Base-by-base conservation (phyloP, 2,329 filamentous ascomycete species). In the Ploettnerulaceae sp. region DNA sequence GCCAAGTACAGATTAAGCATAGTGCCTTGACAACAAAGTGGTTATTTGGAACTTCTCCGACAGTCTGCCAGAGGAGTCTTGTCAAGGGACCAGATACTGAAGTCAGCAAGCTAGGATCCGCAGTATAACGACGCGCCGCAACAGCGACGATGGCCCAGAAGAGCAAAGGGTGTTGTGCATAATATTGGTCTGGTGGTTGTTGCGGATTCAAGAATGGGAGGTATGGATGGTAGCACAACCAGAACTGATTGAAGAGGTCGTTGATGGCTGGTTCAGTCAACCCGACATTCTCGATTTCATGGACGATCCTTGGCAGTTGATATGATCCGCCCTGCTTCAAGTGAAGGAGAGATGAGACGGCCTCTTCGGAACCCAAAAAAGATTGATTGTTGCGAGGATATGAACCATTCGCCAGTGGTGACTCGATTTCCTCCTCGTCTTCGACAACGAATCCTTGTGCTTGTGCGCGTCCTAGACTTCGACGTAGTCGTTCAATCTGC, bases 71-170 rank as follows among this genome's bases (percentile, higher is more conserved):
- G 28, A 91, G 71, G 54, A 90, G 71, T 54, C 82, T 74, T 9
- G 82, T 86, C 56, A 90, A 67, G 20, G 80, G 80, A 0, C 79
- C 78, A 18, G 84, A 81, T 7, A 91, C 71, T 45, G 81, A 78
- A 35, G 76, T 79, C 44, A 91, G 73, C 24, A 90, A 71, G 3
- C 37, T 39, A 18, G 63, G 76, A 50, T 85, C 82, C 1, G 72
- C 68, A 32, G 73, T 71, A 61, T 83, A 89, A 29, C 86, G 81
- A 41, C 86, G 79, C 32, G 85, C 80, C 17, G 86, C 86, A 45
- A 89, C 82, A 26, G 84, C 78, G 35, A 90, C 72, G 49, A 91
- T 84, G 37, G 85, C 78, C 89, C 89, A 95, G 67, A 95, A 95
- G 1, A 95, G 75, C 11, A 95, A 72, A 3, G 82, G 81, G 40